These are phyloP conservation scores for Umbilicaria muhlenbergii DNA, from an alignment of 495 filamentous ascomycete species.

Conservation along the genomic window DNA sequence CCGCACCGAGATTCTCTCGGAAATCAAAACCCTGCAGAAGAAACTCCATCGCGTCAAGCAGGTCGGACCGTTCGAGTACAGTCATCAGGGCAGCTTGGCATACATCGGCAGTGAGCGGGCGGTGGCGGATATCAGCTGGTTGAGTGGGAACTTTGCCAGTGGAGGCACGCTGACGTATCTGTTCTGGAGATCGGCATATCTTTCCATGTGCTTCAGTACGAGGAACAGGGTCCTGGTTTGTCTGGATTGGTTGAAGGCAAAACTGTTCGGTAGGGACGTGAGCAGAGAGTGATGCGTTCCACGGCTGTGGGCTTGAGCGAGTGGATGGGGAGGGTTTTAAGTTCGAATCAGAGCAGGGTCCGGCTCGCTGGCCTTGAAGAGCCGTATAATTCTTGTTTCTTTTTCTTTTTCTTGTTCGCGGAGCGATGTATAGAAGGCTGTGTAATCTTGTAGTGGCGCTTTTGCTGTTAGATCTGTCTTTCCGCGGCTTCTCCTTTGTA, in stretches of 20 bases:
- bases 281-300: constrained; percentile 57
- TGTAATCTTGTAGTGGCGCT: too few relatives aligned
- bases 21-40: constrained; percentile 76
- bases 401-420: too few relatives aligned
- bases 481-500: too few relatives aligned
- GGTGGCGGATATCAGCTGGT: constrained; percentile 93
- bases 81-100: constrained; percentile 86
- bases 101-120: constrained; percentile 98
- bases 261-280: constrained; percentile 87
- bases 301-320: too few relatives aligned
- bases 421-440: too few relatives aligned
- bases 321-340: too few relatives aligned
- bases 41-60: constrained; percentile 79
- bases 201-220: constrained; percentile 99
- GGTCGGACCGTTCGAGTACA: constrained; percentile 93
- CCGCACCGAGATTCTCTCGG: constrained; percentile 37
- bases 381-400: too few relatives aligned
- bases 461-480: too few relatives aligned
- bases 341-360: too few relatives aligned
- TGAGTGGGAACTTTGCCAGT: constrained; percentile 86
- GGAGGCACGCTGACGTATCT: constrained; percentile 72
- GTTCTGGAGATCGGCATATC: constrained; percentile 94
- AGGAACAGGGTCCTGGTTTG: constrained; percentile 87
- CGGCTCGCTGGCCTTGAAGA: too few relatives aligned
- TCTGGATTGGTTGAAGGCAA: constrained; percentile 92